phyloP scores from a whole-genome alignment of 2,329 filamentous ascomycete genomes.

The Raffaelea albimanens region DNA sequence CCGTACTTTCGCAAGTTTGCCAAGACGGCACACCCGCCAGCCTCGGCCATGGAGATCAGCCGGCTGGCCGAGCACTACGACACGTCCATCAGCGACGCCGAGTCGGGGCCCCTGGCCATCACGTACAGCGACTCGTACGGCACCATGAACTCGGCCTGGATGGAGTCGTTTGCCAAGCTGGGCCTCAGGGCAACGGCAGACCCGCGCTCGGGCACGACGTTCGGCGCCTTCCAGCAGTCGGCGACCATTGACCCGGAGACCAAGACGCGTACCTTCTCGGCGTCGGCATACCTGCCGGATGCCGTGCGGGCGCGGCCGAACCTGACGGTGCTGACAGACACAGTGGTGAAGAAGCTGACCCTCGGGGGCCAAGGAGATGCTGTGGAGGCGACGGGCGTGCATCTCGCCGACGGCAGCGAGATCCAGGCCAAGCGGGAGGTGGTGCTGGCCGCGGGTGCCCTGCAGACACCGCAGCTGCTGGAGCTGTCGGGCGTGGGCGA shows the following conservation, averaged over 20 bases:
- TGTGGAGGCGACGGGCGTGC: constrained; percentile 25
- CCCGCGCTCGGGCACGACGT: constrained; percentile 13
- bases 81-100: constrained; percentile 2
- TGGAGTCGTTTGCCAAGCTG: constrained; percentile 23
- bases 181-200: constrained; percentile 23
- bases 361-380: constrained; percentile 10
- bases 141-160: constrained; percentile 25
- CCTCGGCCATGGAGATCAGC: constrained; percentile 17
- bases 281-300: constrained; percentile 14
- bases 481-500: constrained; percentile 57
- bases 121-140: constrained; percentile 25
- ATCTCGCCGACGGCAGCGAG: constrained; percentile 28
- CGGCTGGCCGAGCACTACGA: constrained; percentile 24
- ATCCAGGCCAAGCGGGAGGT: constrained; percentile 40
- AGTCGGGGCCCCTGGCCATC: constrained; percentile 25
- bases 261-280: constrained; percentile 19
- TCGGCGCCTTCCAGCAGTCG: constrained; percentile 3
- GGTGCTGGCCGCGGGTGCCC: constrained; percentile 41
- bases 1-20: constrained; percentile 26
- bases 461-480: constrained; percentile 56
- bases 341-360: constrained; percentile 15
- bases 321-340: constrained; percentile 12
- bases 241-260: constrained; percentile 21
- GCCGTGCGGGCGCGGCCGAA: constrained; percentile 10
- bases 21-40: constrained; percentile 19